Evolutionary conservation across 2,329 filamentous ascomycete genomes (phyloP).

Genomic region (Helotiales sp.): DNA sequence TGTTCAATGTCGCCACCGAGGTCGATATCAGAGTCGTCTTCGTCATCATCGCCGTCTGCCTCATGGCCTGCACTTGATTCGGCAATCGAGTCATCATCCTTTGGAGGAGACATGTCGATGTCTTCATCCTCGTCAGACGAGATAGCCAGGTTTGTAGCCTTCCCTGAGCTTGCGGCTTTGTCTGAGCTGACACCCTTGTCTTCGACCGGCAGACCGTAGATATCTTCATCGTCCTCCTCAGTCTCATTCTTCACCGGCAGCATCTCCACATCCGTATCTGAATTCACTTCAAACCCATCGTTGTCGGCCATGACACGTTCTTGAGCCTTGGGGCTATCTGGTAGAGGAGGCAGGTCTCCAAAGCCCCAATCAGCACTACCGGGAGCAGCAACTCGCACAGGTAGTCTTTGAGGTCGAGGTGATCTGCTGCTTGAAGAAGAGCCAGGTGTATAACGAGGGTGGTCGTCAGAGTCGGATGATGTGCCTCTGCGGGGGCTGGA

Average conservation of each 20-base stretch:
- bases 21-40: neutral
- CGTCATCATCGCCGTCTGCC: neutral
- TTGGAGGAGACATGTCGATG: neutral
- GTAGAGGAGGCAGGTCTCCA: neutral
- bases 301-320: neutral
- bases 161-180: neutral
- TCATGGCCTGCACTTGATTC: neutral
- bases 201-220: neutral
- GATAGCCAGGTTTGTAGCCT: neutral
- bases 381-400: neutral
- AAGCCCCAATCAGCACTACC: neutral
- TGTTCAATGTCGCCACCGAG: neutral
- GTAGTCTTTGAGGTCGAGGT: neutral
- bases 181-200: neutral
- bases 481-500: neutral
- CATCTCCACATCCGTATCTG: neutral
- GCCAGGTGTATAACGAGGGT: neutral
- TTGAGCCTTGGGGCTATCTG: neutral
- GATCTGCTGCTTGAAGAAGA: neutral
- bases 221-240: neutral
- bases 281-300: neutral
- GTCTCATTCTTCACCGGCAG: neutral
- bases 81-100: neutral
- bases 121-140: neutral
- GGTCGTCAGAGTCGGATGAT: neutral